phyloP scores from a whole-genome alignment of 1,139 yeast species.

The Yamadazyma taylorii region DNA sequence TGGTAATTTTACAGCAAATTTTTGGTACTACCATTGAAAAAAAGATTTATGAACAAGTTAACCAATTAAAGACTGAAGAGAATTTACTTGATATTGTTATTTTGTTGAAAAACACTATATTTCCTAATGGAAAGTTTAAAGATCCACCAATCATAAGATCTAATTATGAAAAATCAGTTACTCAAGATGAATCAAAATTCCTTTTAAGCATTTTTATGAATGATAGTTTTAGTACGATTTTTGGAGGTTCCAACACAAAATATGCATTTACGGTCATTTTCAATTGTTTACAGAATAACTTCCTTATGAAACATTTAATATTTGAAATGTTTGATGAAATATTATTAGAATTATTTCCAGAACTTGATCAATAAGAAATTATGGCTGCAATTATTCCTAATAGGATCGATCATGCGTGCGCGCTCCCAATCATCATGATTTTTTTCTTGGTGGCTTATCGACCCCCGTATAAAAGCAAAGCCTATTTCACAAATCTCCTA shows the following conservation, averaged over 20 bases:
- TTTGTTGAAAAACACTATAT: slow-evolving; percentile 48
- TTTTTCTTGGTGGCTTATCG: slow-evolving; percentile 1
- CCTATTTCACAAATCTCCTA: background rate
- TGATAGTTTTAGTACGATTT: slow-evolving; percentile 71
- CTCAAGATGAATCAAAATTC: slow-evolving; percentile 59
- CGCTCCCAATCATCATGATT: too few species aligned
- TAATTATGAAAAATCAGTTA: slow-evolving; percentile 49
- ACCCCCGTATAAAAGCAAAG: background rate
- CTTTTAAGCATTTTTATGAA: slow-evolving; percentile 57
- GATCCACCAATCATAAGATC: slow-evolving; percentile 49
- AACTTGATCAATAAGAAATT: slow-evolving; percentile 6
- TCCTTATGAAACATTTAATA: slow-evolving; percentile 63
- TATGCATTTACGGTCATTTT: slow-evolving; percentile 63
- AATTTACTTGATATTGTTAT: slow-evolving; percentile 48
- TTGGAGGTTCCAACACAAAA: slow-evolving; percentile 66
- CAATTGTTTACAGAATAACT: slow-evolving; percentile 72
- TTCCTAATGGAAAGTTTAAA: slow-evolving; percentile 64
- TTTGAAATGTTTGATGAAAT: slow-evolving; percentile 48
- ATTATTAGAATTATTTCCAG: slow-evolving; percentile 29
- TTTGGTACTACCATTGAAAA: slow-evolving; percentile 88
- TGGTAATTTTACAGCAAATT: slow-evolving; percentile 79
- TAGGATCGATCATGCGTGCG: background rate
- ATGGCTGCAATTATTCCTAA: background rate
- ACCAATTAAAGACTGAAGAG: slow-evolving; percentile 44
- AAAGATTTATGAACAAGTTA: slow-evolving; percentile 48